Evolutionary conservation across 352 stramenopile species (phyloP).

Genomic region (Aphanomyces stellatus): DNA sequence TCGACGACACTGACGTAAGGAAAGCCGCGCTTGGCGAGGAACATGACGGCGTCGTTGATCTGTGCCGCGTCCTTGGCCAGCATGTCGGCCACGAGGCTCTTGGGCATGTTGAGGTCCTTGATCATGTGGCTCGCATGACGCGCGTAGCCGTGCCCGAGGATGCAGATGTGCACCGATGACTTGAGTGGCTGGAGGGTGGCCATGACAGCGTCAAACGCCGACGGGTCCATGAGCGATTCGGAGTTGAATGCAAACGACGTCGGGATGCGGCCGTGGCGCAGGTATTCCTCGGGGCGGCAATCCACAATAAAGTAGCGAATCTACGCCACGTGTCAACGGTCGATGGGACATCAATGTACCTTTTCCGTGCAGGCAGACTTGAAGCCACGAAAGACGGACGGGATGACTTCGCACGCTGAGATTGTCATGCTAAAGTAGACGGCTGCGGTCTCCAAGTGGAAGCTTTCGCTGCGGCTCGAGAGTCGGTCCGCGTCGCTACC

Average conservation of each 20-base stretch:
- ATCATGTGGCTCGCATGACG: slow-evolving; percentile 13
- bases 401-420: slow-evolving; percentile 49
- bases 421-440: slow-evolving; percentile 49
- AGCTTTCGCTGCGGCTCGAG: slow-evolving; percentile 15
- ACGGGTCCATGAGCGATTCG: slow-evolving; percentile 40
- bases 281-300: slow-evolving; percentile 44
- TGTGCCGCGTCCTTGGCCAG: slow-evolving; percentile 55
- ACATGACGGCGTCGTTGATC: slow-evolving; percentile 55
- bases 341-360: not conserved
- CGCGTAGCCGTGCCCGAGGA: slow-evolving; percentile 72
- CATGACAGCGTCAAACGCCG: slow-evolving; percentile 53
- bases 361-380: slow-evolving; percentile 28
- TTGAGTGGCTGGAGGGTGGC: slow-evolving; percentile 57
- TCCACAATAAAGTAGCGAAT: slow-evolving; percentile 77
- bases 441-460: slow-evolving; percentile 21
- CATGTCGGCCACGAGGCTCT: slow-evolving; percentile 44
- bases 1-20: slow-evolving; percentile 66
- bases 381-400: slow-evolving; percentile 62
- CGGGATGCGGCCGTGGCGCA: slow-evolving; percentile 42
- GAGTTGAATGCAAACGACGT: slow-evolving; percentile 75
- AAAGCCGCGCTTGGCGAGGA: slow-evolving; percentile 65
- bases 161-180: slow-evolving; percentile 54
- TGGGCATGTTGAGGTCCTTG: slow-evolving; percentile 20
- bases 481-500: not conserved
- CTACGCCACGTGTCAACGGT: slow-evolving; percentile 23